phyloP scores from a whole-genome alignment of 2,329 filamentous ascomycete species.

The Epichloe uncinata region DNA sequence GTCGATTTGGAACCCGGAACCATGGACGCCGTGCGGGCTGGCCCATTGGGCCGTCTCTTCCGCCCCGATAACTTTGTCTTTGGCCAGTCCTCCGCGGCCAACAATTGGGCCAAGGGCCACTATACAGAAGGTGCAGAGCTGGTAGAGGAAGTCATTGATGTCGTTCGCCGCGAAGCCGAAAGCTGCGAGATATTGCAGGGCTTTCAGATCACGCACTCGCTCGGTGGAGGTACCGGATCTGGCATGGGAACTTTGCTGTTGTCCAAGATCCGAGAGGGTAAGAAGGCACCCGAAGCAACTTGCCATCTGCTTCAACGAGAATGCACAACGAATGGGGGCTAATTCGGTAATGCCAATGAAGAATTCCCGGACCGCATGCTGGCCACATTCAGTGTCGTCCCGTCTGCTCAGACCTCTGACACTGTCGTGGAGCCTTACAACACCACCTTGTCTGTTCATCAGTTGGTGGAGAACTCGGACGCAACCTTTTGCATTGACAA shows the following conservation, averaged over 20 bases:
- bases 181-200: constrained; percentile 98
- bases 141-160: constrained; percentile 93
- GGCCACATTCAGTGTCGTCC: constrained; percentile 97
- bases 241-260: constrained; percentile 99
- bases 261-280: constrained; percentile 89
- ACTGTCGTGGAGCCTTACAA: constrained; percentile 99
- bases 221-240: constrained; percentile 98
- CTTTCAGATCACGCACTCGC: constrained; percentile 99
- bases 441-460: constrained; percentile 95
- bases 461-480: constrained; percentile 99
- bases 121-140: constrained; percentile 99
- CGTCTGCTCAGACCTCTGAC: constrained; percentile 97
- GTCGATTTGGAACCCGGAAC: constrained; percentile 98
- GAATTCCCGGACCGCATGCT: constrained; percentile 99
- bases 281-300: background rate
- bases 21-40: constrained; percentile 97
- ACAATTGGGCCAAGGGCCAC: constrained; percentile 99
- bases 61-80: constrained; percentile 99
- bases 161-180: constrained; percentile 95
- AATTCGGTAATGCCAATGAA: background rate
- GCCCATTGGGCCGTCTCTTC: constrained; percentile 97
- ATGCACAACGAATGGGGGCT: background rate
- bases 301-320: background rate
- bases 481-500: constrained; percentile 99
- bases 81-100: constrained; percentile 96